Evolutionary conservation across 805 yeast species (phyloP), one percentile per base, ranked within the genome.

Genomic region (Nakazawaea wyomingensis): DNA sequence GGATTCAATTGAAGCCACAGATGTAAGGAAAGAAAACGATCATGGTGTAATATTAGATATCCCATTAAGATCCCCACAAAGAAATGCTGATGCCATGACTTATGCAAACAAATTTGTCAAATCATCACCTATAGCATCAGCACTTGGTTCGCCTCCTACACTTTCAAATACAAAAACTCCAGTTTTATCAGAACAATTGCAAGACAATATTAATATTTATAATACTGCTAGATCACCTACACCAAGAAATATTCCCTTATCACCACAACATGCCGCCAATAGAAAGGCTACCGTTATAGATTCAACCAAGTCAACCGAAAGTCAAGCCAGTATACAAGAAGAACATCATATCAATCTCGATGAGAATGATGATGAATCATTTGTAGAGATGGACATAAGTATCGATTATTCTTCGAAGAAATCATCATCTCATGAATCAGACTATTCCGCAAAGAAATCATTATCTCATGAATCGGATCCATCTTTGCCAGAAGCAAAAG

Each of bases 61-160:
- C 26, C 65, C 66, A 11, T 33, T 57, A 14, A 51, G 64, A 41
- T 61, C 66, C 13, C 66, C 66, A n/a, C 38, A 43, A 34, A 24
- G 46, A 31, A 22, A 37, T 28, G 4, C 32, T 14, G 32, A 29
- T 29, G 32, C 32, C 16, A 11, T 13, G 16, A 8, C 13, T 11
- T 6, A 10, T 11, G 16, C n/a, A 29, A 11, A n/a, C n/a, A n/a
- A 13, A 14, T n/a, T 29, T 13, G 16, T n/a, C 16, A 13, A 11
- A n/a, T 13, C 32, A 11, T 29, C 28, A 11, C 26, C 37, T 5
- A 21, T 20, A 16, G 18, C 34, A 9, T 13, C 38, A 4, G 20
- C 38, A 5, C 26, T 41, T 13, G 39, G 19, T 7, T 37, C 32
- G 13, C 32, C 32, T 13, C 32, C 32, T 10, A 10, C 24, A 14